Conservation (phyloP, 2,329 filamentous ascomycete species). For the Penicillium sp. region DNA sequence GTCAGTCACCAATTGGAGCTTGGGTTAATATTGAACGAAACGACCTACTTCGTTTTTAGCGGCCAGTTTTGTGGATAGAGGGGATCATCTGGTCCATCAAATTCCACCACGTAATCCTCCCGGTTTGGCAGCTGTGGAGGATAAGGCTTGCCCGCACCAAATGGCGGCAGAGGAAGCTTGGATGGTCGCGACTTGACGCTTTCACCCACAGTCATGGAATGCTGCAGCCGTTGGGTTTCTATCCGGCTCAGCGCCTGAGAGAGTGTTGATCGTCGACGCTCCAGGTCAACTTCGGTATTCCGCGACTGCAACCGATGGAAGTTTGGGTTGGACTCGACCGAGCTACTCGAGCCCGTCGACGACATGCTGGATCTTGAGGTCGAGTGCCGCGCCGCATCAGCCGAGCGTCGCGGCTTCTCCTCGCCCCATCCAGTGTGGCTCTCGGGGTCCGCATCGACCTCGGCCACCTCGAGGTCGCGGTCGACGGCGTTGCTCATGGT, state of each 20-base stretch:
- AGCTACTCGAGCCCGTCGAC: constrained; percentile 33
- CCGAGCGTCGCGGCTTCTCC: constrained; percentile 17
- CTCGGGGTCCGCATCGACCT: constrained; percentile 17
- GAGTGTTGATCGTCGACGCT: constrained; percentile 30
- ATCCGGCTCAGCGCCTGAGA: constrained; percentile 37
- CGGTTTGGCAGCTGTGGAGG: constrained; percentile 55
- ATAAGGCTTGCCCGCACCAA: constrained; percentile 52
- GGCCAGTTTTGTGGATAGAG: constrained; percentile 59
- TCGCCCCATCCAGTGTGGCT: constrained; percentile 9
- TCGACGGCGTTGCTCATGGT: constrained; percentile 19
- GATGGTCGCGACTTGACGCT: constrained; percentile 33
- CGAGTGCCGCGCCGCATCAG: constrained; percentile 17
- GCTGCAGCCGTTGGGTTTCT: constrained; percentile 37
- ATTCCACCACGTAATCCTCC: constrained; percentile 62
- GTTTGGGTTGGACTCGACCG: constrained; percentile 32
- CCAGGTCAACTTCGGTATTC: constrained; percentile 37
- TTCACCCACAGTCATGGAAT: constrained; percentile 46
- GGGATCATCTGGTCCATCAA: constrained; percentile 57
- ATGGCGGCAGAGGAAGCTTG: constrained; percentile 29
- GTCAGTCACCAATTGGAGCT: neutral
- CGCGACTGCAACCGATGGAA: constrained; percentile 36
- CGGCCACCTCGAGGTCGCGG: constrained; percentile 15
- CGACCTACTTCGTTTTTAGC: constrained; percentile 48
- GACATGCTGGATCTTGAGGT: constrained; percentile 21
- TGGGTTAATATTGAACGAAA: neutral